phyloP scores from a whole-genome alignment of 805 yeast species.

The Clavispora asparagi region DNA sequence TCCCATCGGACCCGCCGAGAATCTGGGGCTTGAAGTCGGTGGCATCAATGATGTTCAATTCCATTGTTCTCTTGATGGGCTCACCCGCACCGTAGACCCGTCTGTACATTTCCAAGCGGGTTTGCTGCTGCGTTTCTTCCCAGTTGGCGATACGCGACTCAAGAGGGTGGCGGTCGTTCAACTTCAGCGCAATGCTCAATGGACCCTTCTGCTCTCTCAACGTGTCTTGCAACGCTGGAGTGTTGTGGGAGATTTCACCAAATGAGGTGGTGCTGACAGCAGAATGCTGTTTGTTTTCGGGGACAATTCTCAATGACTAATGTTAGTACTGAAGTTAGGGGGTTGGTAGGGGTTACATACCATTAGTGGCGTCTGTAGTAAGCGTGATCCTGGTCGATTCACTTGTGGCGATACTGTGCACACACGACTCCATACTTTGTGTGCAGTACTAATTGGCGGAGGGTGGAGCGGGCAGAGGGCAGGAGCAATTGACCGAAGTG shows the following conservation, averaged over 20 bases:
- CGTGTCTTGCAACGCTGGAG: conserved; percentile 67
- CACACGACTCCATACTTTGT: conserved; percentile 2
- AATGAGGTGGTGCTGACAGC: conserved; percentile 47
- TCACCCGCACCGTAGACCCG: conserved; percentile 89
- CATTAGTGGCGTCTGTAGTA: conserved; percentile 1
- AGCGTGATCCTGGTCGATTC: not conserved
- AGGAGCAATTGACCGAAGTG: no score
- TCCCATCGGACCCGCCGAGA: conserved; percentile 51
- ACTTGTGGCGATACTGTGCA: not conserved
- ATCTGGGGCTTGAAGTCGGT: conserved; percentile 65
- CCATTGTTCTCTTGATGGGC: conserved; percentile 91
- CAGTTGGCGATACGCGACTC: conserved; percentile 71
- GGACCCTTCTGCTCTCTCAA: conserved; percentile 66
- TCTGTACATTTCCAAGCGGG: conserved; percentile 72
- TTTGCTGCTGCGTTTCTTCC: conserved; percentile 70
- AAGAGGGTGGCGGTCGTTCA: conserved; percentile 81
- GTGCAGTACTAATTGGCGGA: not conserved
- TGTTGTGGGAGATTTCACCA: conserved; percentile 57
- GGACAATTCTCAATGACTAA: conserved; percentile 51
- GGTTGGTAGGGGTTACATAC: conserved; percentile 3
- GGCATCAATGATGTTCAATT: conserved; percentile 62
- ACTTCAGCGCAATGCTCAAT: conserved; percentile 49
- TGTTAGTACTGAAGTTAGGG: not conserved
- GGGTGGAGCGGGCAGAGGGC: no score
- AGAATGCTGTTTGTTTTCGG: conserved; percentile 42